phyloP scores from a whole-genome alignment of 306 rosid genomes.

The Canavalia gladiata region DNA sequence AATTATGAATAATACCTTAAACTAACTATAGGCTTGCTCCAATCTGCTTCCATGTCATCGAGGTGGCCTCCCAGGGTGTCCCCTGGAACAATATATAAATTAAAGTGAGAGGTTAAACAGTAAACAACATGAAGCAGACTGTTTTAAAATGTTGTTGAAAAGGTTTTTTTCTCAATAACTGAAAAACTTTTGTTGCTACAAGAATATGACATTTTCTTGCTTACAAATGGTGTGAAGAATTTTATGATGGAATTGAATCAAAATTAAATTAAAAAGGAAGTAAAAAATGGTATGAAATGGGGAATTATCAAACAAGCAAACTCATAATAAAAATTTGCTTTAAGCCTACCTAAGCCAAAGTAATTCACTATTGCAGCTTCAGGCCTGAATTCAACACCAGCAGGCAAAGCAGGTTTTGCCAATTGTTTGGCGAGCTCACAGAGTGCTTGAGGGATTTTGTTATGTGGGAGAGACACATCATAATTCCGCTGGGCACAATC shows the following conservation, averaged over 20 bases:
- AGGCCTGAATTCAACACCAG: slow-evolving; percentile 81
- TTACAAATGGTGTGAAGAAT: background rate
- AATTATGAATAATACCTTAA: slow-evolving; percentile 65
- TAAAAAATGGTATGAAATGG: background rate
- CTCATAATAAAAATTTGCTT: slow-evolving; percentile 2
- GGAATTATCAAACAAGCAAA: slow-evolving; percentile 3
- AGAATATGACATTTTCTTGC: slow-evolving; percentile 5
- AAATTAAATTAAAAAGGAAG: slow-evolving; percentile 19
- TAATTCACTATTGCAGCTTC: slow-evolving; percentile 97
- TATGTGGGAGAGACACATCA: slow-evolving; percentile 76
- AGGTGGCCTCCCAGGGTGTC: slow-evolving; percentile 96
- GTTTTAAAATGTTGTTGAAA: background rate
- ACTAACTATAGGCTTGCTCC: slow-evolving; percentile 92
- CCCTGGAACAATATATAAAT: slow-evolving; percentile 54
- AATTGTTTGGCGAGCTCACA: slow-evolving; percentile 77
- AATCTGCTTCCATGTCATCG: slow-evolving; percentile 97
- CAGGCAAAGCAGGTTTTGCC: slow-evolving; percentile 88
- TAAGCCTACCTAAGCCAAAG: slow-evolving; percentile 74
- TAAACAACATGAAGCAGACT: background rate
- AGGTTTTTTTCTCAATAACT: background rate
- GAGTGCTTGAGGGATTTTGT: slow-evolving; percentile 80
- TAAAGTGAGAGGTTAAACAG: background rate
- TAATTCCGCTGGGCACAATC: slow-evolving; percentile 75
- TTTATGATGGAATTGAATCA: background rate
- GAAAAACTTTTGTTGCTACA: background rate